Conservation (phyloP, 345 rosid species). For the Citrus inodora region DNA sequence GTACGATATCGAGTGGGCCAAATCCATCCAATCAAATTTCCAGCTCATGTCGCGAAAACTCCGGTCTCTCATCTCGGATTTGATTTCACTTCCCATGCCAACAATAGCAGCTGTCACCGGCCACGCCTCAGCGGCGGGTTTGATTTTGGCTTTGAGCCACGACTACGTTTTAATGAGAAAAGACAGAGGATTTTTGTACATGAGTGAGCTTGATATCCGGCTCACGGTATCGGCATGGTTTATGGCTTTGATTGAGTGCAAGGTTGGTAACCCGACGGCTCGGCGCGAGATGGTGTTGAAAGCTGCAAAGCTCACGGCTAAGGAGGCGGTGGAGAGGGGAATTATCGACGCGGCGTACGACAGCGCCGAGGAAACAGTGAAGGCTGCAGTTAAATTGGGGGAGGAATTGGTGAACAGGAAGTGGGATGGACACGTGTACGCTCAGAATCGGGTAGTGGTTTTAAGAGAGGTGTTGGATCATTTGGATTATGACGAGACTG, state of each 20-base stretch:
- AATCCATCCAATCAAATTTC: slow-evolving; percentile 26
- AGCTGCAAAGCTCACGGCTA: slow-evolving; percentile 53
- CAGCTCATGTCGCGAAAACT: slow-evolving; percentile 34
- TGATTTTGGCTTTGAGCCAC: slow-evolving; percentile 53
- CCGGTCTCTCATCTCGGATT: slow-evolving; percentile 40
- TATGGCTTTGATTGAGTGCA: slow-evolving; percentile 32
- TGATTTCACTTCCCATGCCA: slow-evolving; percentile 66
- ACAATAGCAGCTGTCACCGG: slow-evolving; percentile 64
- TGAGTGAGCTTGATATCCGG: slow-evolving; percentile 69
- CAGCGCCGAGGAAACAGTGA: slow-evolving; percentile 43
- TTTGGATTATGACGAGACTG: slow-evolving; percentile 21
- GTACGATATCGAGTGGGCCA: slow-evolving; percentile 60
- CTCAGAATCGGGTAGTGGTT: slow-evolving; percentile 40
- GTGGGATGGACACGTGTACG: slow-evolving; percentile 52
- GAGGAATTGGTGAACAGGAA: slow-evolving; percentile 34
- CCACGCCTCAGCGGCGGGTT: slow-evolving; percentile 76
- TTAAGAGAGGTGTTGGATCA: slow-evolving; percentile 24
- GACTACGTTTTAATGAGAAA: slow-evolving; percentile 62
- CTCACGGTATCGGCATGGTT: slow-evolving; percentile 42
- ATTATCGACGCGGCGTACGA: slow-evolving; percentile 47
- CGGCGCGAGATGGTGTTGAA: slow-evolving; percentile 42
- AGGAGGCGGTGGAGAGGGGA: slow-evolving; percentile 41
- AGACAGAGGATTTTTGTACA: slow-evolving; percentile 66
- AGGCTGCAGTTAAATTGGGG: slow-evolving; percentile 47
- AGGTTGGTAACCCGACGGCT: slow-evolving; percentile 37